Percentiles rank a stretch among this genome's conserved stretches.
These are phyloP conservation scores for Marchantia polymorpha DNA, from an alignment of 225 moss, liverwort and hornwort genomes.

Conservation along the genomic window DNA sequence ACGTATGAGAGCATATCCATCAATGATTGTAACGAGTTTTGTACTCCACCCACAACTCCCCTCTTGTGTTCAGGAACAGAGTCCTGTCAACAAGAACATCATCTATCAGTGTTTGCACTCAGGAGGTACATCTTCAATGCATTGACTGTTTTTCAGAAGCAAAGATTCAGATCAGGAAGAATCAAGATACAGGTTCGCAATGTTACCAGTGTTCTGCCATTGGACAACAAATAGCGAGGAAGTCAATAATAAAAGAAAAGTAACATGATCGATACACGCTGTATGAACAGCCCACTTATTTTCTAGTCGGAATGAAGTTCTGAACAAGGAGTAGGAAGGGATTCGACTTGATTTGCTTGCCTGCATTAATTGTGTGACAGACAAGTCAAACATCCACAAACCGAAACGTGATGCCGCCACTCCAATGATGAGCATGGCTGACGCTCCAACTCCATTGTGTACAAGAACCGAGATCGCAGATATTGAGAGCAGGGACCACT, in stretches of 20 bases:
- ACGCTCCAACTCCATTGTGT: conserved; percentile 52
- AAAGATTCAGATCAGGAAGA: neutral
- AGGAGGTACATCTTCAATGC: neutral
- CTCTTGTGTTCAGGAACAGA: conserved; percentile 67
- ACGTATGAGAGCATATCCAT: conserved; percentile 91
- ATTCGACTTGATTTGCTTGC: conserved; percentile 27
- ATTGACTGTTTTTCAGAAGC: too few relatives aligned
- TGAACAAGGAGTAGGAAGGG: neutral
- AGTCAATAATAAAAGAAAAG: neutral
- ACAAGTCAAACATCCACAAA: conserved; percentile 97
- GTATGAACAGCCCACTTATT: neutral
- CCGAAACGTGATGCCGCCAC: conserved; percentile 87
- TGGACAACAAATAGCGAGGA: neutral
- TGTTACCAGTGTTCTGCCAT: neutral
- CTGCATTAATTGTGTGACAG: conserved; percentile 98
- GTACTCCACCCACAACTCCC: conserved; percentile 92
- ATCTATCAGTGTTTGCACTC: neutral
- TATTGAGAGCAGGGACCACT: conserved; percentile 80
- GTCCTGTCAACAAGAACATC: conserved; percentile 48
- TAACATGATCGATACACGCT: neutral
- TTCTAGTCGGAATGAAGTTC: neutral
- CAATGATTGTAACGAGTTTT: conserved; percentile 82
- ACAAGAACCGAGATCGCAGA: conserved; percentile 73
- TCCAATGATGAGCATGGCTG: conserved; percentile 74
- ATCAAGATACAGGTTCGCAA: neutral